Base-by-base conservation (phyloP, 2,329 filamentous ascomycete genomes). In the Trichoderma guizhouense region DNA sequence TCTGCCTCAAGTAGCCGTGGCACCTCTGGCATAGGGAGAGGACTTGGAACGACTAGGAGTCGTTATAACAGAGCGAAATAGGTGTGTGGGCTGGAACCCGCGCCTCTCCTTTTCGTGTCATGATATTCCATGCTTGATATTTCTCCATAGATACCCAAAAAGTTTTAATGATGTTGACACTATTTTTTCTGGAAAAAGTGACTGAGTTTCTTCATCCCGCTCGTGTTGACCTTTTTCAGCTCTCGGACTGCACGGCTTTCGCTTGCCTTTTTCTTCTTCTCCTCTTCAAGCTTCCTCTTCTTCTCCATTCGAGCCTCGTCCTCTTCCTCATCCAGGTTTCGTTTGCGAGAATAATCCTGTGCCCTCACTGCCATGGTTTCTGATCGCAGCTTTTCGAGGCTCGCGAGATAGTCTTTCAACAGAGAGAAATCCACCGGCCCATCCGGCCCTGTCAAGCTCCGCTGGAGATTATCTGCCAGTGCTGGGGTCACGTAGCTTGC, bases 181-280 rank as follows among this genome's bases (percentile, higher is more conserved):
- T 75, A 77, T 73, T 88, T 88, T 83, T 95, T 97, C 73, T 90
- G 90, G 81, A 99, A 99, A 83, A 99, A 99, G 73, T 91, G 89
- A 79, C 93, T 97, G 88, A 99, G 88, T 85, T 98, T 99, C 87
- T 93, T 96, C 96, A 99, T 99, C 1, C 96, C 96, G 26, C 83
- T 89, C 0, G 92, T 95, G 82, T 98, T 93, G 62, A 95, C 95
- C 83, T 98, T 99, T 80, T 92, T 92, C 78, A 99, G 80, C 62
- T 95, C 88, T 79, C 90, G 91, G 1, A 98, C 89, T 0, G 90
- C 95, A 32, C 90, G 86, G 74, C 92, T 96, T 82, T 93, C 88
- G 28, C 84, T 85, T 3, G 88, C 89, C 83, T 97, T 95, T 80
- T 89, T 91, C 83, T 91, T 92, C 72, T 97, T 95, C 72, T 97